Base-by-base conservation (phyloP, 2,329 filamentous ascomycete genomes). In the Pleoardoris graminearum region DNA sequence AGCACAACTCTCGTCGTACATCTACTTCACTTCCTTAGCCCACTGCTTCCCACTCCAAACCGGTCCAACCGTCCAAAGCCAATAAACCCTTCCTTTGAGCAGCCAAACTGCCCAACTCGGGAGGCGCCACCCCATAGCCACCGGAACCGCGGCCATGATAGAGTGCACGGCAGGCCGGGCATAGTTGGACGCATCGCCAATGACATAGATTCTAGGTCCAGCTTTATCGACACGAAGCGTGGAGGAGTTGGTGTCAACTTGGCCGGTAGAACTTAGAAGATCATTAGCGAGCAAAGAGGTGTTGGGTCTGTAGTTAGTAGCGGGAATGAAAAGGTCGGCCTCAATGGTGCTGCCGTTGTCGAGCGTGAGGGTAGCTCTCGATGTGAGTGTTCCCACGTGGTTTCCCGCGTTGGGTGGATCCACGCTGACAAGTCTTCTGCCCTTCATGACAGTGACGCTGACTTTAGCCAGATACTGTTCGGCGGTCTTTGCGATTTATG, bases 21-120 rank as follows among this genome's bases (percentile, higher is more conserved):
- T 4, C 12, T 16, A 41, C 30, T 41, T 80, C 76, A 7, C 75
- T 77, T 78, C 75, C 60, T 80, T 81, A 7, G 64, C 68, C 78
- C 79, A 83, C 43, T 80, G 77, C 50, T 77, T 77, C 14, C 80
- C 80, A 65, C 66, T 80, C 80, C 80, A 83, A 12, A 82, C 50
- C 3, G 59, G 60, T 0, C 66, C 75, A 1, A 76, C 78, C 8
- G 77, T 80, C 76, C 78, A 79, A 23, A 82, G 49, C 77, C 78
- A 83, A 38, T 63, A 77, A 55, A 78, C 75, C 50, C 70, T 68
- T 16, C 72, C 68, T 65, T 79, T 79, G 11, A 74, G 45, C 53
- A 73, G 35, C 69, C 67, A 72, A 11, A 78, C 71, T 46, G 75
- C 48, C 41, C 64, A 73, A 43, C 65, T 70, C 14, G 72, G 76